A percentile compares a stretch with the other conserved stretches of the same genome.
Conservation (phyloP, 176 grass and related monocot species). For the Chloris gayana region DNA sequence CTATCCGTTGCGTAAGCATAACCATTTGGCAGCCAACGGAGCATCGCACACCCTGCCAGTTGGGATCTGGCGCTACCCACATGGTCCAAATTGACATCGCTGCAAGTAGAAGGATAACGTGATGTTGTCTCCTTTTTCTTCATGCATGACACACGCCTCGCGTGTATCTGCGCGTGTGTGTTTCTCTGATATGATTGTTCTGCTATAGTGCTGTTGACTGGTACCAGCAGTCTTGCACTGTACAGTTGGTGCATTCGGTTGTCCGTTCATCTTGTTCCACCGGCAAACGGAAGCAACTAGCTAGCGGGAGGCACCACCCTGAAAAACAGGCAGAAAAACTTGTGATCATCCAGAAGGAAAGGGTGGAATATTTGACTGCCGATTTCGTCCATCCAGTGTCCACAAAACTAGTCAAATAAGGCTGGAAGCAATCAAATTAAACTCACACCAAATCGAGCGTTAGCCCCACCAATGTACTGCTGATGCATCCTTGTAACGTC, state of each 20-base stretch:
- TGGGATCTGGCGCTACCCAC: not conserved
- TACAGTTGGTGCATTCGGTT: no score
- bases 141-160: not conserved
- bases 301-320: not conserved
- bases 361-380: not conserved
- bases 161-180: not conserved
- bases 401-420: not conserved
- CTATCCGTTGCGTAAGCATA: not conserved
- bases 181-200: not conserved
- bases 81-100: slow-evolving; percentile 11
- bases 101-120: slow-evolving; percentile 16
- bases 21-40: not conserved
- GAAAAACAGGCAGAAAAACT: not conserved
- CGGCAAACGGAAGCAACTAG: not conserved
- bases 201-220: not conserved
- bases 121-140: slow-evolving; percentile 7
- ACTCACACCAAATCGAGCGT: not conserved
- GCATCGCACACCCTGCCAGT: not conserved
- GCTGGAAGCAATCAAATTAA: not conserved
- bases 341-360: not conserved
- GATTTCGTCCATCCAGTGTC: not conserved
- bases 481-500: not conserved
- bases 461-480: not conserved
- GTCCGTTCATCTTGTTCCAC: not conserved
- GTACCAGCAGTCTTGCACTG: not conserved